phyloP scores from a whole-genome alignment of 202 grass and related monocot species.

The Setaria viridis region DNA sequence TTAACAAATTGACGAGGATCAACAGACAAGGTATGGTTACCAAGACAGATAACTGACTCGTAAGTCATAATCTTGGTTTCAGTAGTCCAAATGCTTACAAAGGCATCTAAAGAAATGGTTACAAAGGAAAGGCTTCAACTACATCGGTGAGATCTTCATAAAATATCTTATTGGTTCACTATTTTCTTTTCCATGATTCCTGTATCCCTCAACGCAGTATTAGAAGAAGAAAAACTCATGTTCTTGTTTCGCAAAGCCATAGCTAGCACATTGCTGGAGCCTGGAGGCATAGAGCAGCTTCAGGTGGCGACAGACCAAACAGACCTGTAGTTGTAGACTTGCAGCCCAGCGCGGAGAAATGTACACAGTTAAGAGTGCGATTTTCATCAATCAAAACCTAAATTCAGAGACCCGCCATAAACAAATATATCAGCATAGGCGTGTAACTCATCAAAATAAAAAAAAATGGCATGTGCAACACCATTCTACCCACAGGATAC shows the following conservation, averaged over 20 bases:
- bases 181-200: background rate
- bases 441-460: background rate
- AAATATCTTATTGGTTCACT: background rate
- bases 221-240: background rate
- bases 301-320: background rate
- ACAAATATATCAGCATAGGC: background rate
- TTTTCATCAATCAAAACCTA: background rate
- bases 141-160: background rate
- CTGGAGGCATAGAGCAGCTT: background rate
- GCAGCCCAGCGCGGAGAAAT: background rate
- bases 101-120: background rate
- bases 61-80: background rate
- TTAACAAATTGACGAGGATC: no score
- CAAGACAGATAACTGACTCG: background rate
- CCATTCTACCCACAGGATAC: background rate
- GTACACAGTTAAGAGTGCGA: background rate
- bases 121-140: background rate
- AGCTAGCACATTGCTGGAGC: background rate
- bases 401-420: background rate
- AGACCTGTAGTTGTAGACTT: background rate
- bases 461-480: background rate
- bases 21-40: background rate
- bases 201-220: background rate
- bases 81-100: conserved; percentile 3
- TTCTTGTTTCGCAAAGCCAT: background rate